These are phyloP conservation scores for Penicillium sp. DNA, from an alignment of 2,329 filamentous ascomycete genomes.

Conservation along the genomic window DNA sequence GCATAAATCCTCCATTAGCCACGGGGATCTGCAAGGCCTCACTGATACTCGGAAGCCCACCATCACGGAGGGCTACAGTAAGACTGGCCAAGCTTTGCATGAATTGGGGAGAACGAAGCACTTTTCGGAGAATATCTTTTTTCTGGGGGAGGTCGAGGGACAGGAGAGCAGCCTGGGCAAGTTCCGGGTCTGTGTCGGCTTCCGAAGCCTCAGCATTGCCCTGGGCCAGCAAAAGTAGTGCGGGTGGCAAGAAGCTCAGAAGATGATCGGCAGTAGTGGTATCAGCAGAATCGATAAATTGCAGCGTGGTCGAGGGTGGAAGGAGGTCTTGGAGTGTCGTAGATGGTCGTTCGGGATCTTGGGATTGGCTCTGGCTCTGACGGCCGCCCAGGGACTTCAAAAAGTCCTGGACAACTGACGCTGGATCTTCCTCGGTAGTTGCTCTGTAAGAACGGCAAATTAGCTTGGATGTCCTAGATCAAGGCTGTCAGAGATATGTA, in stretches of 20 bases:
- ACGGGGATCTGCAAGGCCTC: slow-evolving; percentile 81
- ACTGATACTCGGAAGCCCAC: slow-evolving; percentile 83
- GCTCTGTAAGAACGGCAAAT: slow-evolving; percentile 51
- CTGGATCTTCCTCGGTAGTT: slow-evolving; percentile 66
- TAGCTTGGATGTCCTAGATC: slow-evolving; percentile 16
- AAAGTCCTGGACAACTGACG: slow-evolving; percentile 81
- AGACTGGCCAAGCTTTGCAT: slow-evolving; percentile 80
- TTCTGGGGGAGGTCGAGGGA: slow-evolving; percentile 75
- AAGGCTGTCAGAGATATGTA: slow-evolving; percentile 51
- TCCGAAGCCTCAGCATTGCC: slow-evolving; percentile 61
- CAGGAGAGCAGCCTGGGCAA: slow-evolving; percentile 70
- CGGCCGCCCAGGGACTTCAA: slow-evolving; percentile 72
- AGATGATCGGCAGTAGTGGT: slow-evolving; percentile 68
- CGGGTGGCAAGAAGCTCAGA: slow-evolving; percentile 73
- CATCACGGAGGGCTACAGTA: slow-evolving; percentile 84
- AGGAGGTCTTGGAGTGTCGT: slow-evolving; percentile 86
- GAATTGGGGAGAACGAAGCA: slow-evolving; percentile 87
- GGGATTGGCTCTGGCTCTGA: slow-evolving; percentile 47
- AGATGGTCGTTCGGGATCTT: slow-evolving; percentile 63
- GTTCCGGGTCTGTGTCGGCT: slow-evolving; percentile 66
- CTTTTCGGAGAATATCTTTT: slow-evolving; percentile 73
- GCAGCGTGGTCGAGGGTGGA: slow-evolving; percentile 71
- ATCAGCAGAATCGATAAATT: slow-evolving; percentile 69
- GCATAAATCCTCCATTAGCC: slow-evolving; percentile 78
- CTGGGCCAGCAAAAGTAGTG: slow-evolving; percentile 73